These are phyloP conservation scores for Nematodospora valgi DNA, from an alignment of 805 yeast species.

Conservation along the genomic window DNA sequence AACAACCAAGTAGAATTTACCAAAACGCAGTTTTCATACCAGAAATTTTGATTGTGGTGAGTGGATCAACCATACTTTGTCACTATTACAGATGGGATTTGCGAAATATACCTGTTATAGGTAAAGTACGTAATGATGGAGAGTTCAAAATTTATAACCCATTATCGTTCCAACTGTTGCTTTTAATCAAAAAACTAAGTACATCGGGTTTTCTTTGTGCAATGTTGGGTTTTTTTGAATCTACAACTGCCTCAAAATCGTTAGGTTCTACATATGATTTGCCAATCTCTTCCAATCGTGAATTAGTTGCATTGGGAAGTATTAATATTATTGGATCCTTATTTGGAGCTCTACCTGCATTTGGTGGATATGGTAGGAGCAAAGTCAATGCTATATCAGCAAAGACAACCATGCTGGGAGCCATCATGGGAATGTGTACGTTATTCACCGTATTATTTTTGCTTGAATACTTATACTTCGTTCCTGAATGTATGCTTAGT, in stretches of 20 bases:
- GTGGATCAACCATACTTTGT: constrained; percentile 54
- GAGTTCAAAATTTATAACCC: constrained; percentile 56
- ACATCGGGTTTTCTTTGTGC: constrained; percentile 74
- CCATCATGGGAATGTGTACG: constrained; percentile 75
- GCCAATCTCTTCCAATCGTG: constrained; percentile 83
- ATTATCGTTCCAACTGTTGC: constrained; percentile 43
- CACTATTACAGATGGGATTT: constrained; percentile 43
- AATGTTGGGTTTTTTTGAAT: constrained; percentile 85
- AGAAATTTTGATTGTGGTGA: constrained; percentile 77
- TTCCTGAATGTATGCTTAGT: constrained; percentile 78
- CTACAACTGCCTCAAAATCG: constrained; percentile 88
- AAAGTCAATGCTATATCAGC: constrained; percentile 85
- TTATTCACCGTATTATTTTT: constrained; percentile 60
- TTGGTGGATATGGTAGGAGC: constrained; percentile 95
- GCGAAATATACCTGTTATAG: constrained; percentile 65
- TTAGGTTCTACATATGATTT: constrained; percentile 70
- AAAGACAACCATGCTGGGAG: constrained; percentile 78
- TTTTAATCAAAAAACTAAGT: constrained; percentile 55
- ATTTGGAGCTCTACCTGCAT: constrained; percentile 78
- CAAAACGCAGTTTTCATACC: constrained; percentile 65
- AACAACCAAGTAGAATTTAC: constrained; percentile 13
- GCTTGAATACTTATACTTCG: constrained; percentile 60
- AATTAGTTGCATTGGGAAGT: constrained; percentile 82
- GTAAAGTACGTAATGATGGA: constrained; percentile 53
- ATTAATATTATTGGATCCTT: constrained; percentile 64